Evolutionary conservation across 192 early-diverging fungal genomes (phyloP), one percentile per base, ranked within the genome.

Genomic region (Gryganskiella cystojenkinii): DNA sequence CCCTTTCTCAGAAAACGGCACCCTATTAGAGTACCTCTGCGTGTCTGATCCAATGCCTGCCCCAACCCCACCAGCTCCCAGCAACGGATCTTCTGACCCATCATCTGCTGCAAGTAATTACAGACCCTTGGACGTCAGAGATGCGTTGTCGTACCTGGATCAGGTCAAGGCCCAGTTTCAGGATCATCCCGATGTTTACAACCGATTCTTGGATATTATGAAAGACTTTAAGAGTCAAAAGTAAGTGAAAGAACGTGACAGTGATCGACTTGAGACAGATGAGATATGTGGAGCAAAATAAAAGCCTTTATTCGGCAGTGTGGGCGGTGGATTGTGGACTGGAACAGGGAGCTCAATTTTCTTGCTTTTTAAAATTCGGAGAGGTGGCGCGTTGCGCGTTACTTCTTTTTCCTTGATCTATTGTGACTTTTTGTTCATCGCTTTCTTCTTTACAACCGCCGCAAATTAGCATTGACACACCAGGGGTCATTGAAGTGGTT

Each of bases 201-300:
- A 98, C 74, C 88, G 90, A 57, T 99, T 99, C 81, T 63, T 99
- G 76, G 97, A 98, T 79, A 99, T 99, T 40, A 99, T 99, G 98
- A 98, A 98, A 86, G 98, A 99, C 78, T 99, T 99, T 74, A 99
- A 99, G 82, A 93, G 94, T 69, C 95, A 98, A 75, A 87, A 82
- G 93, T 94, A 83, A 83, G 87, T 87, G 17, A 14, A 24, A 40
- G 5, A 13, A 40, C 13, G n/a, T n/a, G n/a, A n/a, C 37, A 40
- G 7, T 13, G 13, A 40, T 40, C 13, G 19, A 19, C 31, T 20
- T 19, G 15, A 33, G 4, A 20, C 10, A 54, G 2, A 13, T 25
- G 28, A 40, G 37, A 5, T 40, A 40, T 20, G 28, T 24, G 25
- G 28, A 4, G 2, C 28, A 6, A n/a, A 19, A 25, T 17, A 33